Evolutionary conservation across 306 rosid species (phyloP).

Genomic region (Cucurbita ficifolia): DNA sequence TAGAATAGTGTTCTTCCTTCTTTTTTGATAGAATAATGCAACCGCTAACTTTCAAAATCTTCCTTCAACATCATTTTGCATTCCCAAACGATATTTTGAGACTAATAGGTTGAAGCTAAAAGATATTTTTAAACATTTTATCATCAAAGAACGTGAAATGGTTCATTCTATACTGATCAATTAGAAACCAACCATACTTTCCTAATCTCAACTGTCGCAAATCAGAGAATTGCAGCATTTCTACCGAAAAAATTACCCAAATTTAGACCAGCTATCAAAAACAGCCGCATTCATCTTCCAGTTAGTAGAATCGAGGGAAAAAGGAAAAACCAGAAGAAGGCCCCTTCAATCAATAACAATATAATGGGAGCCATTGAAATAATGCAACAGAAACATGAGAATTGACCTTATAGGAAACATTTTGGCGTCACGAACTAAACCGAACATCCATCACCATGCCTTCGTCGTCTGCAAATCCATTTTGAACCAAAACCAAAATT

Average conservation of each 20-base stretch:
- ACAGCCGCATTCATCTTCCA: neutral
- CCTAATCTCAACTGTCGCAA: neutral
- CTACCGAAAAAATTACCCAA: neutral
- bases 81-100: neutral
- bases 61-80: neutral
- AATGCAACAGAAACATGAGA: constrained; percentile 4
- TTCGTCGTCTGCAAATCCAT: constrained; percentile 9
- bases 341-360: neutral
- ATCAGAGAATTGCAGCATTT: neutral
- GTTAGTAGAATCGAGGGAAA: neutral
- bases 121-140: neutral
- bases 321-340: neutral
- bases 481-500: neutral
- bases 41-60: neutral
- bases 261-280: neutral
- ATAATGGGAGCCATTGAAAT: neutral
- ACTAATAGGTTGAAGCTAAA: neutral
- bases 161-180: neutral
- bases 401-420: constrained; percentile 71
- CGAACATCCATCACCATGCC: constrained; percentile 13
- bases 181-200: neutral
- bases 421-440: constrained; percentile 20
- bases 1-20: no score
- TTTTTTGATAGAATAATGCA: no score
- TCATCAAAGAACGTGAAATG: neutral